Conservation (phyloP, 139 green algal species). For the Ettlia oleoabundans region DNA sequence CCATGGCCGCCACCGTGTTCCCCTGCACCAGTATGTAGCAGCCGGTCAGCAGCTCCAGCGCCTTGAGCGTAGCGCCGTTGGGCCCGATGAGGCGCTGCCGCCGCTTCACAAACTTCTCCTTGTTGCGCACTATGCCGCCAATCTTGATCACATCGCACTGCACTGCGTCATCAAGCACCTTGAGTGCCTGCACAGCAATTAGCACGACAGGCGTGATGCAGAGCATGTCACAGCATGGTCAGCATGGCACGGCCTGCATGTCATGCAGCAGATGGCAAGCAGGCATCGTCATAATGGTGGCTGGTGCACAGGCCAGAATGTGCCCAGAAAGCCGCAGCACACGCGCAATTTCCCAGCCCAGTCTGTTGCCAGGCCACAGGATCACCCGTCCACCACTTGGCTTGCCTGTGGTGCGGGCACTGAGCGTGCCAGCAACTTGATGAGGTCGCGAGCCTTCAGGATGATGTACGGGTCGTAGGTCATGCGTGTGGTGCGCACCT, state of each 20-base stretch:
- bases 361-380: too few relatives aligned
- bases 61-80: slow-evolving; percentile 98
- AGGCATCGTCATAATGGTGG: too few relatives aligned
- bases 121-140: slow-evolving; percentile 92
- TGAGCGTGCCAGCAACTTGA: slow-evolving; percentile 96
- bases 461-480: slow-evolving; percentile 99
- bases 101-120: slow-evolving; percentile 98
- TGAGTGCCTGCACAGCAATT: slow-evolving; percentile 92
- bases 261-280: too few relatives aligned
- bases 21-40: slow-evolving; percentile 98
- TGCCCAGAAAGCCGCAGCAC: too few relatives aligned
- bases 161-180: slow-evolving; percentile 92
- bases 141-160: slow-evolving; percentile 99
- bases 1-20: slow-evolving; percentile 98
- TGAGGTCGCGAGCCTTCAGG: slow-evolving; percentile 97
- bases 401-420: slow-evolving; percentile 88
- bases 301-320: too few relatives aligned
- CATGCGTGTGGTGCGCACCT: slow-evolving; percentile 97
- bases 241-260: too few relatives aligned
- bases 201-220: too few relatives aligned
- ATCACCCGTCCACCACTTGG: not conserved
- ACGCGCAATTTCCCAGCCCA: too few relatives aligned
- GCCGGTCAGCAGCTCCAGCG: slow-evolving; percentile 96
- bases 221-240: too few relatives aligned
- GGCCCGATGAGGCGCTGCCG: slow-evolving; percentile 95